Conservation (phyloP, 495 filamentous ascomycete species). For the Penicillium cosmopolitanum region DNA sequence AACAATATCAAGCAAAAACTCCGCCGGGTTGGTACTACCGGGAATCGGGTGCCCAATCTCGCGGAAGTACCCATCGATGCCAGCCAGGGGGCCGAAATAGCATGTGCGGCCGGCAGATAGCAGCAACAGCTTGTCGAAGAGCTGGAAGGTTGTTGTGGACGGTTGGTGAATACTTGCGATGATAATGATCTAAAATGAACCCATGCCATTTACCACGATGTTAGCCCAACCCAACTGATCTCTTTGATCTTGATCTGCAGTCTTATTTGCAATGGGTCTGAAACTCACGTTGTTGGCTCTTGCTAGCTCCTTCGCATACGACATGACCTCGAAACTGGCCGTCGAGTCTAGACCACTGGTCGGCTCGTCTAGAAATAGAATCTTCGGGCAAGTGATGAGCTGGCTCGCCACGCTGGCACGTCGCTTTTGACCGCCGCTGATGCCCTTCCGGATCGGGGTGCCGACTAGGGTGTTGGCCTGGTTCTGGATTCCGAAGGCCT, state of each 20-base stretch:
- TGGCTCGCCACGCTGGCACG: constrained; percentile 77
- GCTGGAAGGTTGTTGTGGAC: constrained; percentile 71
- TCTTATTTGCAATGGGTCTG: not conserved
- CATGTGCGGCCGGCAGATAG: constrained; percentile 69
- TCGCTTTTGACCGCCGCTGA: constrained; percentile 80
- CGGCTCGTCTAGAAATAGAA: constrained; percentile 82
- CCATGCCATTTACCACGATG: too few relatives aligned
- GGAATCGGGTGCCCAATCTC: constrained; percentile 62
- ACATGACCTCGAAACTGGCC: constrained; percentile 69
- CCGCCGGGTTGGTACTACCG: constrained; percentile 72
- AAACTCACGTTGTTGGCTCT: constrained; percentile 63
- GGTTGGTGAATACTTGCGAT: constrained; percentile 85
- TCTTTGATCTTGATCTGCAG: not conserved
- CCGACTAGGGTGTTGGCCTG: constrained; percentile 73
- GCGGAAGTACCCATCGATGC: constrained; percentile 60
- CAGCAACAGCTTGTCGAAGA: constrained; percentile 78
- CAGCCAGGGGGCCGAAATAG: constrained; percentile 65
- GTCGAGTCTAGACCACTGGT: constrained; percentile 75
- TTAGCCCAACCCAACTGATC: too few relatives aligned
- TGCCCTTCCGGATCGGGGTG: constrained; percentile 77
- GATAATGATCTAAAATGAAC: constrained; percentile 58
- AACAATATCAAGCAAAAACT: constrained; percentile 73
- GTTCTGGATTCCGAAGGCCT: constrained; percentile 63
- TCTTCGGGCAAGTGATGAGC: constrained; percentile 75
- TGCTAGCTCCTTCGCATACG: constrained; percentile 64